phyloP scores from a whole-genome alignment of 2,329 filamentous ascomycete species.

The Aphanoascus verrucosus region DNA sequence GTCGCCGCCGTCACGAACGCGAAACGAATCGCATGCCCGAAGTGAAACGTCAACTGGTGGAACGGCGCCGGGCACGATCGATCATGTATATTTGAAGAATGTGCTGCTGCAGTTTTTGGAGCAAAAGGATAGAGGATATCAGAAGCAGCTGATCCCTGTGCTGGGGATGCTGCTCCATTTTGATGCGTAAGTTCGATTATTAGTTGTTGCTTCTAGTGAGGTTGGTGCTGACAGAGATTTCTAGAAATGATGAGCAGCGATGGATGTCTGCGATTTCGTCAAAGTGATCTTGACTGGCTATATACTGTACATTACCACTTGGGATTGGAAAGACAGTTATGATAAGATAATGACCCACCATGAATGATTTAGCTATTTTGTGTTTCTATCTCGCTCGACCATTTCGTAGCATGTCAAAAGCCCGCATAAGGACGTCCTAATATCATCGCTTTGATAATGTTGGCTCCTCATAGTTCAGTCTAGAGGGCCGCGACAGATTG shows the following conservation, averaged over 20 bases:
- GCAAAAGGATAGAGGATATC: slow-evolving; percentile 57
- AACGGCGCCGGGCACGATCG: slow-evolving; percentile 31
- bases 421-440: no score
- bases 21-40: slow-evolving; percentile 25
- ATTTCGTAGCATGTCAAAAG: no score
- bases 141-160: slow-evolving; percentile 56
- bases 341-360: not conserved
- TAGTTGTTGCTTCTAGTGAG: not conserved
- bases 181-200: slow-evolving; percentile 42
- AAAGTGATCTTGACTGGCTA: slow-evolving; percentile 23
- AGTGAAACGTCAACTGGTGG: slow-evolving; percentile 31
- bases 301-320: not conserved
- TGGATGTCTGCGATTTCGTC: slow-evolving; percentile 66
- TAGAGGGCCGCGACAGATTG: no score
- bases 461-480: no score
- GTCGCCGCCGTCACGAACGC: slow-evolving; percentile 11
- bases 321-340: not conserved
- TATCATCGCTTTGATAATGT: no score
- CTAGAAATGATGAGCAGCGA: slow-evolving; percentile 67
- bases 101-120: slow-evolving; percentile 56
- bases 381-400: not conserved
- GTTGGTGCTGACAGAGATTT: not conserved
- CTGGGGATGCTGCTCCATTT: slow-evolving; percentile 57
- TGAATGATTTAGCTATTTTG: not conserved
- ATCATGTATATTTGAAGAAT: slow-evolving; percentile 57